Evolutionary conservation across 2,329 filamentous ascomycete genomes (phyloP), one percentile per base, ranked within the genome.

Genomic region (Penicillium hordei): DNA sequence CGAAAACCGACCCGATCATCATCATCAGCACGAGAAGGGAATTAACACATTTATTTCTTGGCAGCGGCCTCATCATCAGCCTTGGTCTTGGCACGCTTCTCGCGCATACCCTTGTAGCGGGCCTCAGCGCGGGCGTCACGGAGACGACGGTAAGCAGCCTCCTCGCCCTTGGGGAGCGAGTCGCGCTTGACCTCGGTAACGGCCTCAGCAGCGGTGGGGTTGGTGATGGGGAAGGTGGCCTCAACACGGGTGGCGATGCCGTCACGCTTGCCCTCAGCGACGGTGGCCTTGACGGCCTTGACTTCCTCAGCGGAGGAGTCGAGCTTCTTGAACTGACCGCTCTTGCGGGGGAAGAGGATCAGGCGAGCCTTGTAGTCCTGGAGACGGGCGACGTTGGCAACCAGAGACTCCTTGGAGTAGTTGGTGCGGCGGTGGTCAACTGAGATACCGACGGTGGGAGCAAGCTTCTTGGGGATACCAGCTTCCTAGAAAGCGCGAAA

Each of bases 341-440:
- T 87, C 82, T 91, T 92, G 86, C 92, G 91, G 78, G 94, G 94
- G 86, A 99, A 97, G 78, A 99, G 87, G 79, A 99, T 96, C 76
- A 99, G 84, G 77, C 92, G 91, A 77, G 89, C 87, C 84, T 89
- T 90, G 92, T 96, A 99, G 79, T 91, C 91, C 87, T 97, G 93
- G 78, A 99, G 91, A 77, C 94, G 94, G 80, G 90, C 90, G 73
- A 99, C 93, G 83, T 99, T 99, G 85, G 86, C 85, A 79, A 91
- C 86, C 74, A 97, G 89, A 69, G 89, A 90, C 87, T 97, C 94
- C 84, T 95, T 91, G 76, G 89, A 94, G 76, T 96, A 89, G 87
- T 97, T 99, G 84, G 91, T 88, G 81, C 94, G 93, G 83, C 94
- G 93, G 81, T 87, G 85, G 82, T 99, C 94, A 83, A 99, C 93